A percentile compares a stretch with the other conserved stretches of the same genome.
These are phyloP conservation scores for Echites panduratus DNA, from an alignment of 257 asterid genomes.

Conservation along the genomic window DNA sequence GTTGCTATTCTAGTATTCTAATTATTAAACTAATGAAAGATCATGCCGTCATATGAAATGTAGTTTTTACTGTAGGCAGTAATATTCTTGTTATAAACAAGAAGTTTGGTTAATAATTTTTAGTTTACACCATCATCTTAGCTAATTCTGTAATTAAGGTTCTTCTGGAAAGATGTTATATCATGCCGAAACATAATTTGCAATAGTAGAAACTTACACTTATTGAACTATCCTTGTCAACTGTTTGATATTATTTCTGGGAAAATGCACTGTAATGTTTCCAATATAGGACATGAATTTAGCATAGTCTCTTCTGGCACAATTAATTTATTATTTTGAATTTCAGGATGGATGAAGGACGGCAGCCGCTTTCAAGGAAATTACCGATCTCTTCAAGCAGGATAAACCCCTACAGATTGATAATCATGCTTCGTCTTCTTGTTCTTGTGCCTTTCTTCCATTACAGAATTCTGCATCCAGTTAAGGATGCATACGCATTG, in stretches of 20 bases:
- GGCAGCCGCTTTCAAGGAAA: constrained; percentile 91
- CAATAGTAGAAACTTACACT: neutral
- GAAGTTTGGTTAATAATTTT: neutral
- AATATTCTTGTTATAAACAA: neutral
- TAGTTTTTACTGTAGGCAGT: neutral
- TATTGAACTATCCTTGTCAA: neutral
- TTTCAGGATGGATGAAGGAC: constrained; percentile 91
- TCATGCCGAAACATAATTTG: neutral
- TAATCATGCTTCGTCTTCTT: constrained; percentile 64
- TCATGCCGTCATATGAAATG: too few species aligned
- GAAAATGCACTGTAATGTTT: neutral
- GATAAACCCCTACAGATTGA: constrained; percentile 76
- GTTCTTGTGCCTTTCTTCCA: constrained; percentile 82
- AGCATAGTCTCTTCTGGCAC: neutral
- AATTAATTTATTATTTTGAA: constrained; percentile 5
- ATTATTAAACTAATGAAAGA: neutral
- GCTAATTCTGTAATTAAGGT: neutral
- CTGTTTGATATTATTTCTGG: neutral
- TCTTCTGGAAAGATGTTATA: neutral
- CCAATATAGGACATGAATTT: too few species aligned
- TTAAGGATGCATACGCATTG: constrained; percentile 65
- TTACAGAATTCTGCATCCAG: constrained; percentile 82
- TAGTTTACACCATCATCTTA: neutral
- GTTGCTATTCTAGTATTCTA: neutral
- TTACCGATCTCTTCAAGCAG: constrained; percentile 77